A percentile compares a stretch with the other conserved stretches of the same genome.
Conservation (phyloP, 2,329 filamentous ascomycete genomes). For the Bimuria novae-zelandiae region DNA sequence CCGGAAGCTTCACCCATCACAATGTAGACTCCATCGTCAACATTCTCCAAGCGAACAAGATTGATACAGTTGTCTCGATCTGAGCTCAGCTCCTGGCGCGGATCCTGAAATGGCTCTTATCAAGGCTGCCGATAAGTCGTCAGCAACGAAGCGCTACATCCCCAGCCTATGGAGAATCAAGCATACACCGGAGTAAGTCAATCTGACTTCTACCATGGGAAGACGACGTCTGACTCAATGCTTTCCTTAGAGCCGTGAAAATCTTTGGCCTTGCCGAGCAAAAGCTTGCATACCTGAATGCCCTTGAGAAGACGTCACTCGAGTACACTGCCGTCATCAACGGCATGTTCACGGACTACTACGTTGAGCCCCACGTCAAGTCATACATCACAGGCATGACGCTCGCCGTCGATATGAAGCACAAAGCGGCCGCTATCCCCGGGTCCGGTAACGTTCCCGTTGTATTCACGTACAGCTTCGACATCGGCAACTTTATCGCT, state of each 20-base stretch:
- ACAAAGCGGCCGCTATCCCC: conserved; percentile 52
- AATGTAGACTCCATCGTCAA: background rate
- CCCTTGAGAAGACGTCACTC: background rate
- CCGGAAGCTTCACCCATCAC: too few relatives aligned
- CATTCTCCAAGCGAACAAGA: background rate
- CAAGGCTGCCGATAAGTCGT: background rate
- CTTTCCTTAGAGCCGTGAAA: background rate
- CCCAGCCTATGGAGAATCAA: background rate
- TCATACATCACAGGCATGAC: conserved; percentile 11
- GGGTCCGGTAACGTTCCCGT: conserved; percentile 52
- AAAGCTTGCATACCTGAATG: background rate
- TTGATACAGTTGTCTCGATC: background rate
- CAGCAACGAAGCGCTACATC: background rate
- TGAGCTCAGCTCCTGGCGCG: background rate
- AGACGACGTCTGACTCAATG: background rate
- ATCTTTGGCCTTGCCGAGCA: background rate
- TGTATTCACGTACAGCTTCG: conserved; percentile 55
- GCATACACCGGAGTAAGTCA: background rate
- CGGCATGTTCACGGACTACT: conserved; percentile 31
- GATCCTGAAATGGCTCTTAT: background rate
- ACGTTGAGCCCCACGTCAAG: conserved; percentile 18
- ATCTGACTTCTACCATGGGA: background rate
- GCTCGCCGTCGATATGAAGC: conserved; percentile 14
- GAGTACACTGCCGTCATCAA: conserved; percentile 6
- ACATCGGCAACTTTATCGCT: conserved; percentile 55